A percentile compares a stretch with the other conserved stretches of the same genome.
Evolutionary conservation across 148 eudicot species (phyloP).

Genomic region (Camellia granthamiana): DNA sequence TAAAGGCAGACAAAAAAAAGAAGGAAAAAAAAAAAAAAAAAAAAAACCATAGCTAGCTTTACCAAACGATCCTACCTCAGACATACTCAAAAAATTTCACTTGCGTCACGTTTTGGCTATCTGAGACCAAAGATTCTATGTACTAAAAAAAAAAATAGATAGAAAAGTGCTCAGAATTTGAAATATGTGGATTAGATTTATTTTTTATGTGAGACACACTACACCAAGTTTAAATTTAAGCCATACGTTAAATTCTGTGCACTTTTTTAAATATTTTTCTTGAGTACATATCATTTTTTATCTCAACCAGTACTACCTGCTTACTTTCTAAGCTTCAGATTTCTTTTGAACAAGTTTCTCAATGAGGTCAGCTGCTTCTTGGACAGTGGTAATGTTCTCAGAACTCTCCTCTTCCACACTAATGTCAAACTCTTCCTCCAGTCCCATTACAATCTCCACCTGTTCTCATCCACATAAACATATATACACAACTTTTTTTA

Average conservation of each 20-base stretch:
- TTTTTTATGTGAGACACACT: too few relatives aligned
- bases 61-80: slow-evolving; percentile 9
- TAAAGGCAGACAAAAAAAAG: too few relatives aligned
- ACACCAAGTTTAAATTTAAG: too few relatives aligned
- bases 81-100: not conserved
- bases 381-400: slow-evolving; percentile 31
- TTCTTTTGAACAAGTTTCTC: slow-evolving; percentile 31
- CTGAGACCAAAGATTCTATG: too few relatives aligned
- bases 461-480: not conserved
- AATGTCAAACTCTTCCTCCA: slow-evolving; percentile 40
- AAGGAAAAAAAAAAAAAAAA: not conserved
- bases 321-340: not conserved
- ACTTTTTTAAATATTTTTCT: too few relatives aligned
- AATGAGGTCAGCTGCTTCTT: slow-evolving; percentile 36
- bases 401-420: slow-evolving; percentile 41
- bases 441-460: slow-evolving; percentile 49
- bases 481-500: too few relatives aligned
- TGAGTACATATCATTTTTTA: not conserved
- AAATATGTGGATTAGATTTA: too few relatives aligned
- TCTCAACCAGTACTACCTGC: not conserved
- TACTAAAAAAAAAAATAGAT: too few relatives aligned
- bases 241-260: too few relatives aligned
- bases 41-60: not conserved
- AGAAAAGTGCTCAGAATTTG: too few relatives aligned
- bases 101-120: too few relatives aligned